These are phyloP conservation scores for Mitragyna speciosa DNA, from an alignment of 257 asterid genomes.

Conservation along the genomic window DNA sequence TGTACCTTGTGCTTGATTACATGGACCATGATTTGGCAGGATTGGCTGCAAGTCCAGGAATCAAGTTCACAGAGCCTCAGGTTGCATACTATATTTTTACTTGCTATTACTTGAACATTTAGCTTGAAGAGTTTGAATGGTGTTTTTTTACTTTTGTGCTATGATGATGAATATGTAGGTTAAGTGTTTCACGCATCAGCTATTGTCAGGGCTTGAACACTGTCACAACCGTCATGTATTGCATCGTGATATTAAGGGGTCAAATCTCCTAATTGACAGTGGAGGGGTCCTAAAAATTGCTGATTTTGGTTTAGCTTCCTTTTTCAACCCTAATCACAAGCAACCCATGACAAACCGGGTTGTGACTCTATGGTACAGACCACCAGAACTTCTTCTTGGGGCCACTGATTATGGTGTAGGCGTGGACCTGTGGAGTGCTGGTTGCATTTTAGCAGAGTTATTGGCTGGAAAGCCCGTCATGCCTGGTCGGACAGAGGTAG, in stretches of 20 bases:
- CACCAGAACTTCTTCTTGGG: conserved; percentile 90
- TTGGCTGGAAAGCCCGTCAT: conserved; percentile 86
- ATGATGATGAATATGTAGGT: conserved; percentile 50
- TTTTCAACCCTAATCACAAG: conserved; percentile 69
- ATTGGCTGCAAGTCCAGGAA: conserved; percentile 70
- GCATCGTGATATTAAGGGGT: conserved; percentile 90
- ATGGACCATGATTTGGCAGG: conserved; percentile 94
- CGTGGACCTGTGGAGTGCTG: conserved; percentile 93
- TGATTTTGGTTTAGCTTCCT: conserved; percentile 84
- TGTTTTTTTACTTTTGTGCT: conserved; percentile 20
- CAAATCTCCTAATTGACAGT: conserved; percentile 74
- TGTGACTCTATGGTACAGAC: conserved; percentile 89
- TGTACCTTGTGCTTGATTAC: conserved; percentile 74
- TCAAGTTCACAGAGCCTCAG: conserved; percentile 82
- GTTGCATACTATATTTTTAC: conserved; percentile 31
- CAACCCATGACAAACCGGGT: conserved; percentile 92
- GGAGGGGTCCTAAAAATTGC: conserved; percentile 81
- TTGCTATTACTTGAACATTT: neutral
- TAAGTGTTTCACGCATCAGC: conserved; percentile 78
- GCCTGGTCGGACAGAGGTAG: conserved; percentile 95
- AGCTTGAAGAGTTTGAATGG: conserved; percentile 16
- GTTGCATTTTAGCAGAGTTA: conserved; percentile 84
- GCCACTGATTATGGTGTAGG: conserved; percentile 86
- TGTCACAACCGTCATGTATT: conserved; percentile 73
- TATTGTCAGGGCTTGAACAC: conserved; percentile 83